Evolutionary conservation across 208 protist species (phyloP), one percentile per base, ranked within the genome.

Genomic region (Leishmania guyanensis): DNA sequence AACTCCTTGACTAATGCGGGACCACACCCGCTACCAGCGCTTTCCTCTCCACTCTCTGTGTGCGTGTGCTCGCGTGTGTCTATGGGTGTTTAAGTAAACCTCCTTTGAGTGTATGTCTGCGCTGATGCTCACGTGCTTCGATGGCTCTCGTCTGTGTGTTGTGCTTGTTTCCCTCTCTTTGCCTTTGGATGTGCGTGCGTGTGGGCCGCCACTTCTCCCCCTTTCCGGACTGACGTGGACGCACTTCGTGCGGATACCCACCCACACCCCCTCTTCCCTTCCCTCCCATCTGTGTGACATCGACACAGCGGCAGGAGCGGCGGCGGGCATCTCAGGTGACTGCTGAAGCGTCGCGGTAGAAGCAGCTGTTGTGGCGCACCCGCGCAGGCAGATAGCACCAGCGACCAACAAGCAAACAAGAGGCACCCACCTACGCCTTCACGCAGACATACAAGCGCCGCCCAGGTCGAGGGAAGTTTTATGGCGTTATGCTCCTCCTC

Each of bases 1-100:
- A 81, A 20, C 77, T 81, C n/a, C 68, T 81, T 0, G n/a, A 62
- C 26, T 78, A 70, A 53, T 33, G 26, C 5, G 36, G 16, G 48
- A 46, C 39, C 10, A 22, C 39, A 46, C 10, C 26, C 20, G 33
- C 6, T 26, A 53, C 46, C 20, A 5, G 43, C 43, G 43, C 43
- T 29, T 73, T 16, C 0, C 6, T 51, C 46, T 73, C 26, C 39
- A 12, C 9, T 16, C 33, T 17, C 14, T 20, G 29, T 29, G 46
- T 73, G 69, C 6, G 39, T 51, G 46, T 65, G 60, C 29, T 10
- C 29, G 60, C 29, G 60, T n/a, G 60, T n/a, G 10, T 22, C 26
- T 5, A n/a, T 33, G 66, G 6, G 39, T 3, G 66, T 50, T 29
- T 71, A 46, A 70, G 4, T 71, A 9, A 46, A 50, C 6, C n/a